Percentiles rank a stretch among this genome's conserved stretches.
Evolutionary conservation across 2,329 filamentous ascomycete species (phyloP).

Genomic region (Remersonia thermophila): DNA sequence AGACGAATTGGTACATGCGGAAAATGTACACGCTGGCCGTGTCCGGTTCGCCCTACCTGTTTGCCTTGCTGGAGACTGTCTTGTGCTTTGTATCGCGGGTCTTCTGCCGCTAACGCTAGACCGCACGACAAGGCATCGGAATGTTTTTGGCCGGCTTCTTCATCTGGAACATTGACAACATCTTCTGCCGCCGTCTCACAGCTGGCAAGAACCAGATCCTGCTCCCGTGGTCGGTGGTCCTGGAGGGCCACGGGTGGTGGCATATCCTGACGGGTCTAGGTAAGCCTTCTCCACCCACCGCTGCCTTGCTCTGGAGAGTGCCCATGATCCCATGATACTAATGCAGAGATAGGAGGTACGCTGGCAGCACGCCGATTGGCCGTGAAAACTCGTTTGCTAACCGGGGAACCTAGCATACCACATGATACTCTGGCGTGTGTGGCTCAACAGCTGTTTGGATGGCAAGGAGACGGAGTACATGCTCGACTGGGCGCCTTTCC

Average conservation of each 20-base stretch:
- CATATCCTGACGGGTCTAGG: constrained; percentile 72
- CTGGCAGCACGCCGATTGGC: background rate
- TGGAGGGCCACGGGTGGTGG: constrained; percentile 50
- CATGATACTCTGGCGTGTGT: constrained; percentile 74
- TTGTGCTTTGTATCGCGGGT: background rate
- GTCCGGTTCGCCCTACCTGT: constrained; percentile 27
- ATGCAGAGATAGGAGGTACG: constrained; percentile 17
- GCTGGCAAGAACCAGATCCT: constrained; percentile 55
- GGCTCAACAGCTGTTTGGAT: constrained; percentile 66
- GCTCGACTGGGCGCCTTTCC: constrained; percentile 55
- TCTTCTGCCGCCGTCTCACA: constrained; percentile 56
- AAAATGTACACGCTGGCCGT: constrained; percentile 68
- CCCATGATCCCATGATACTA: constrained; percentile 6
- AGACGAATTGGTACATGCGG: constrained; percentile 34
- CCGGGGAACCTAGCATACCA: constrained; percentile 47
- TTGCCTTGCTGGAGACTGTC: background rate
- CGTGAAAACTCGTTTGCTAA: no score
- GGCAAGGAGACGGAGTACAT: constrained; percentile 58
- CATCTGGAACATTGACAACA: constrained; percentile 70
- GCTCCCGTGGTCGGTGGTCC: constrained; percentile 66
- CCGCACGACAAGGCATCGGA: constrained; percentile 37
- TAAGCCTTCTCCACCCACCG: constrained; percentile 13
- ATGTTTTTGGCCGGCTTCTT: constrained; percentile 64
- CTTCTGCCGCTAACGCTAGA: constrained; percentile 1
- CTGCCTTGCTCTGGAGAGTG: no score